Percentiles rank a stretch among this genome's conserved stretches.
Conservation (phyloP, 2,329 filamentous ascomycete species). For the Penicillium italicum region DNA sequence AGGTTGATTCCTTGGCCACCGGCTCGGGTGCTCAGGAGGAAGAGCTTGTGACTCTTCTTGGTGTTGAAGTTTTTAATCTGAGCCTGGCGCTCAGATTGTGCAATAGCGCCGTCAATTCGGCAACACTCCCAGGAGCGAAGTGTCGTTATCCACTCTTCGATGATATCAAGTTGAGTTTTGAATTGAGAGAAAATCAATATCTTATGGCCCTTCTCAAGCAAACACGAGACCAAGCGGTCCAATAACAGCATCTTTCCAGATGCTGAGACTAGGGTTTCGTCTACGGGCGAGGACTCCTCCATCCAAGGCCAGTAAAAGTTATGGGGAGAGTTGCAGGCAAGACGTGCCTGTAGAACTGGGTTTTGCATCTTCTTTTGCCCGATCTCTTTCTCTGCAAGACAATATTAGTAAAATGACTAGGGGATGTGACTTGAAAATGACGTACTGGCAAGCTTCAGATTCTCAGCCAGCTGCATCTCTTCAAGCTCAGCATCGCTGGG, state of each 20-base stretch:
- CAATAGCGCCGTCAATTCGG: constrained; percentile 84
- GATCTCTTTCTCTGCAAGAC: constrained; percentile 68
- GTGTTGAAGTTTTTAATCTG: constrained; percentile 73
- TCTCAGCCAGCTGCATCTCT: constrained; percentile 63
- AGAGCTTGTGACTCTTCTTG: constrained; percentile 65
- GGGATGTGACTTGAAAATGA: constrained; percentile 12
- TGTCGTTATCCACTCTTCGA: constrained; percentile 79
- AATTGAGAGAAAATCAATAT: constrained; percentile 97
- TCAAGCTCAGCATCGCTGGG: constrained; percentile 51
- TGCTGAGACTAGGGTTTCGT: constrained; percentile 77
- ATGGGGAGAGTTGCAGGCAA: constrained; percentile 90
- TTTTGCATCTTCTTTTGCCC: constrained; percentile 88
- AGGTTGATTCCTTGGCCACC: constrained; percentile 96
- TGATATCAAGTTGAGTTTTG: constrained; percentile 85
- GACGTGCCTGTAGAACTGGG: constrained; percentile 81
- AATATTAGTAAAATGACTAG: constrained; percentile 28
- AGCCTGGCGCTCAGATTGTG: constrained; percentile 65
- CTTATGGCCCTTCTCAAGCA: constrained; percentile 76
- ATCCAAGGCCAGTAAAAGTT: constrained; percentile 95
- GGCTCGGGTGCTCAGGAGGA: constrained; percentile 83
- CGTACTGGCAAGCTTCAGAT: constrained; percentile 72
- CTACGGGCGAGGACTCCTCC: constrained; percentile 57
- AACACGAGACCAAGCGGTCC: constrained; percentile 73
- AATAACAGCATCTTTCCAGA: constrained; percentile 96
- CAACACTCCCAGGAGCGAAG: constrained; percentile 77